Base-by-base conservation (phyloP, 768 basidiomycete species). In the Lyophyllum decastes region DNA sequence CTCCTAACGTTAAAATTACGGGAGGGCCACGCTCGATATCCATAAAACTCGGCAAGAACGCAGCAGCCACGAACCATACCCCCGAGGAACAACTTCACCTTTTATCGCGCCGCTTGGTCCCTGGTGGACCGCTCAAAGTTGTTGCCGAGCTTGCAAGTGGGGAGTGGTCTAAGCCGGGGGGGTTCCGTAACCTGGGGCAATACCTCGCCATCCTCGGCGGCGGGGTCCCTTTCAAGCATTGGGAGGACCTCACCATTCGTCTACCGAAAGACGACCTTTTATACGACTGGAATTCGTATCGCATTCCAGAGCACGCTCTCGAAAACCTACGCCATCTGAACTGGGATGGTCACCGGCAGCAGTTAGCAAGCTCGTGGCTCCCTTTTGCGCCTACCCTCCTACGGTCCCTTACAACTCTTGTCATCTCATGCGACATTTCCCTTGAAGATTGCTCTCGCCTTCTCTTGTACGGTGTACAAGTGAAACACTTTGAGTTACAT, bases 361-460 rank as follows among this genome's bases (percentile, higher is more conserved):
- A 59, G 34, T 24, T 59, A 6, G 11, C 49, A 11, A n/a, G 27
- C 11, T 59, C 58, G 21, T 59, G 58, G 58, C 25, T 59, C 14
- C 58, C 58, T 25, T 55, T 59, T n/a, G 35, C 53, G 9, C 54
- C 53, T 17, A 35, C 48, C 21, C 48, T 55, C 19, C 58, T 59
- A 19, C 3, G 2, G 6, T 40, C 41, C 2, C 54, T 59, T n/a
- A 46, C 58, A n/a, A 59, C 5, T 6, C 53, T 54, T 10, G 41
- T 46, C 16, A 33, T 54, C 30, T 33, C 26, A 30, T 54, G 43
- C 43, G 33, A 45, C 12, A 21, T 54, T 16, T 33, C 53, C 2
- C 2, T 46, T 16, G 19, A 33, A 3, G 53, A 54, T 35, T 54
- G 53, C 53, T 45, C 27, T 12, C 27, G 21, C 17, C 40, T 54